phyloP scores from a whole-genome alignment of 345 rosid species.

The Corymbia maculata region DNA sequence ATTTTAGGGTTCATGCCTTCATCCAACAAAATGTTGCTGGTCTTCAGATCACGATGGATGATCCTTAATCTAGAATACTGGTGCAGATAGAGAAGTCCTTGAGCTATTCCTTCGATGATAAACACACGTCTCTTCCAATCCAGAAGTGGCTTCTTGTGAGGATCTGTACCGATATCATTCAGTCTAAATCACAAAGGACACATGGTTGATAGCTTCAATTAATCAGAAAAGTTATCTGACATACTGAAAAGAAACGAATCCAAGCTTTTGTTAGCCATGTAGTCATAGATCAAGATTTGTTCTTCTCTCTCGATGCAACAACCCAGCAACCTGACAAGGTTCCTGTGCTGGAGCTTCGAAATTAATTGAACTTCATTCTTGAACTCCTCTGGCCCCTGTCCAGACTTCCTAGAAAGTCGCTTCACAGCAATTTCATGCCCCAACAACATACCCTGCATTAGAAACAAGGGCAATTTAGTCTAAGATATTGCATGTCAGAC shows the following conservation, averaged over 20 bases:
- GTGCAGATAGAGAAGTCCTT: neutral
- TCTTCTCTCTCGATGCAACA: constrained; percentile 8
- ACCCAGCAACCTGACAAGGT: constrained; percentile 14
- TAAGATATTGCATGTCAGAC: neutral
- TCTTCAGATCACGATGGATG: neutral
- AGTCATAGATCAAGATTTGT: constrained; percentile 10
- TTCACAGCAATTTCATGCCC: constrained; percentile 6
- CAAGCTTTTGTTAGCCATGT: constrained; percentile 14
- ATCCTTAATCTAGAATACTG: neutral
- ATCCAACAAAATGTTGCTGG: neutral
- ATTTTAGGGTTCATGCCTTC: neutral
- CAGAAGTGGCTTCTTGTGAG: neutral
- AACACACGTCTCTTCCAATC: constrained; percentile 5
- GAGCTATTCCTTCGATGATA: neutral
- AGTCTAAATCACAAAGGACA: neutral
- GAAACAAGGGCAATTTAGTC: neutral
- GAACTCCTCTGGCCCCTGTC: constrained; percentile 15
- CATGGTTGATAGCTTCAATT: neutral
- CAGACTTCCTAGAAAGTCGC: constrained; percentile 3
- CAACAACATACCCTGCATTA: neutral
- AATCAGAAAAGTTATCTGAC: neutral
- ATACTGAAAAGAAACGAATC: constrained; percentile 13
- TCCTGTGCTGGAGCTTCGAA: constrained; percentile 11
- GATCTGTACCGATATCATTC: neutral
- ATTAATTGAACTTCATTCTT: constrained; percentile 9